Percentiles rank a stretch among this genome's conserved stretches.
These are phyloP conservation scores for Hyphopichia burtonii DNA, from an alignment of 1,139 yeast genomes.

Conservation along the genomic window DNA sequence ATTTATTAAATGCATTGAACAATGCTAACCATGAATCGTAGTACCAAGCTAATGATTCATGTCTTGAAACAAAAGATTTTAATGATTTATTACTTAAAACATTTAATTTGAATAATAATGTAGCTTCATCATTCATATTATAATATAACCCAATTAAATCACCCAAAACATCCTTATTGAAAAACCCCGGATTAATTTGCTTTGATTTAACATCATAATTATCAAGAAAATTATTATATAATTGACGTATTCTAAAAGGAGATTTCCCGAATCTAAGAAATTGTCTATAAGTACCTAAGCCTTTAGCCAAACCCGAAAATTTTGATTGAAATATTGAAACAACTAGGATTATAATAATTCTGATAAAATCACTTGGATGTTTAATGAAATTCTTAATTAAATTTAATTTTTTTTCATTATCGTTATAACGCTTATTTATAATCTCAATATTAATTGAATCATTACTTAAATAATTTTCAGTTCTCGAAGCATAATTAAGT, in stretches of 20 bases:
- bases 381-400: conserved; percentile 37
- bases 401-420: conserved; percentile 32
- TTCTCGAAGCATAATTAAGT: conserved; percentile 45
- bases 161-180: conserved; percentile 43
- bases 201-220: conserved; percentile 7
- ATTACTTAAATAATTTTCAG: conserved; percentile 39
- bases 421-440: conserved; percentile 33
- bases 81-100: conserved; percentile 41
- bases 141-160: conserved; percentile 58
- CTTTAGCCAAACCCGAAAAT: conserved; percentile 46
- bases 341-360: conserved; percentile 31
- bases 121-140: conserved; percentile 60
- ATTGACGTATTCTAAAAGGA: conserved; percentile 52
- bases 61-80: conserved; percentile 40
- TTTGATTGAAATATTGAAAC: conserved; percentile 35
- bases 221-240: conserved; percentile 19
- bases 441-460: conserved; percentile 27
- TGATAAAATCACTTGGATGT: conserved; percentile 43
- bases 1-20: conserved; percentile 43
- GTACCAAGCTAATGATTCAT: conserved; percentile 66
- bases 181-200: conserved; percentile 22
- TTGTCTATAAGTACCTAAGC: conserved; percentile 63
- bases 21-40: conserved; percentile 57
- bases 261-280: conserved; percentile 70
- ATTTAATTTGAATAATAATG: conserved; percentile 53